Evolutionary conservation across 225 moss, liverwort and hornwort species (phyloP).

Genomic region (Physcomitrellopsis africana): DNA sequence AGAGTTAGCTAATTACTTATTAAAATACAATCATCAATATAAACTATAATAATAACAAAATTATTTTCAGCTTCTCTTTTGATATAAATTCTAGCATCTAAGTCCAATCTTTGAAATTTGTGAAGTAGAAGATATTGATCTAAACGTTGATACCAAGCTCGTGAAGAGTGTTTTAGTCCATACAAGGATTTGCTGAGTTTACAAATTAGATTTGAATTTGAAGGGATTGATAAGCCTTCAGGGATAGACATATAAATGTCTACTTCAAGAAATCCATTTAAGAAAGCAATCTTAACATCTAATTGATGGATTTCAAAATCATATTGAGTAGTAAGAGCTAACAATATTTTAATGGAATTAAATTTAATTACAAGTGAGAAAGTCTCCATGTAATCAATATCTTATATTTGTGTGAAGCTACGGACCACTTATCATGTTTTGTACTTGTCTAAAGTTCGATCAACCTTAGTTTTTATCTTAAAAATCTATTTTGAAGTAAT

Average conservation of each 20-base stretch:
- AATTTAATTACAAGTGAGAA: background rate
- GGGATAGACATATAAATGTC: background rate
- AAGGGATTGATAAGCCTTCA: no score
- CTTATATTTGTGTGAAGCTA: background rate
- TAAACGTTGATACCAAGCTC: background rate
- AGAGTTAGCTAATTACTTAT: no score
- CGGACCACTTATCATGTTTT: background rate
- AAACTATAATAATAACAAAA: no score
- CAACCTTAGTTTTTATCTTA: background rate
- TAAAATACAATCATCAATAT: no score
- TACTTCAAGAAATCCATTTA: background rate
- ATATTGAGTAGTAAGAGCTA: background rate
- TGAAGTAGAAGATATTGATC: background rate
- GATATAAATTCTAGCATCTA: no score
- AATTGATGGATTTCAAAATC: background rate
- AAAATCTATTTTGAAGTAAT: background rate
- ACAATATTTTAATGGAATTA: background rate
- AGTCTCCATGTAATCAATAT: background rate
- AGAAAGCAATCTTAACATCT: background rate
- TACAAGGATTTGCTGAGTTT: constrained; percentile 1
- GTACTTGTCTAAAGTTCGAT: background rate
- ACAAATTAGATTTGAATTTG: no score
- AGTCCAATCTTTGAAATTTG: no score
- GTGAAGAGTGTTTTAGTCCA: background rate
- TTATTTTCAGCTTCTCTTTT: no score